Percentiles rank a stretch among this genome's conserved stretches.
Evolutionary conservation across 371 early-diverging fungal species (phyloP).

Genomic region (Nosema granulosis): DNA sequence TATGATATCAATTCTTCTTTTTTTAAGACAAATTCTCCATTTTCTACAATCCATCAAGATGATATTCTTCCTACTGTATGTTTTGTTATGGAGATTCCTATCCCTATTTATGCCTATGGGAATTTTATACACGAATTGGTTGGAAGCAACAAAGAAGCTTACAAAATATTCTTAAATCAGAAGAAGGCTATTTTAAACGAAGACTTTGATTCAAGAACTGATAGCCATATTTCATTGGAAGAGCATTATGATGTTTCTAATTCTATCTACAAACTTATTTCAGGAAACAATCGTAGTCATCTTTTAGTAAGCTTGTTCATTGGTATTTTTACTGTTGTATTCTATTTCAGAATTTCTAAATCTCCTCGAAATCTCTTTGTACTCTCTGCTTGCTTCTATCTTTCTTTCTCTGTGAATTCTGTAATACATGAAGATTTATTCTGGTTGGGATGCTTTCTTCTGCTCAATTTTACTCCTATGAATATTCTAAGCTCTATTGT

Average conservation of each 20-base stretch:
- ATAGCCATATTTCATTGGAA: not conserved
- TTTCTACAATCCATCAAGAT: conserved; percentile 61
- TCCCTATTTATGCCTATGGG: conserved; percentile 62
- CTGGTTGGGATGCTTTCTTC: conserved; percentile 20
- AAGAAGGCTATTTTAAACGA: conserved; percentile 30
- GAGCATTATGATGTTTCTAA: not conserved
- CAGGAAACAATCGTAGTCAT: not conserved
- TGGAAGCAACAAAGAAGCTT: conserved; percentile 6
- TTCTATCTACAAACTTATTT: conserved; percentile 13
- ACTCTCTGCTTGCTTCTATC: conserved; percentile 33
- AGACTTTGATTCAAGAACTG: not conserved
- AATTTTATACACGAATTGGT: conserved; percentile 59
- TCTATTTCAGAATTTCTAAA: conserved; percentile 4
- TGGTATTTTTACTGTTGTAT: not conserved
- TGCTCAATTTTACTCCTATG: conserved; percentile 13
- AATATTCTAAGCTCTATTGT: conserved; percentile 23
- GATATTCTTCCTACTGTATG: conserved; percentile 66
- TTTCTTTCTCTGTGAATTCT: conserved; percentile 46
- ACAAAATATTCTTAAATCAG: conserved; percentile 17
- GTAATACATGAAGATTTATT: conserved; percentile 49
- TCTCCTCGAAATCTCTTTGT: not conserved
- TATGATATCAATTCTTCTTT: conserved; percentile 22
- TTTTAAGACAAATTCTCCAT: not conserved
- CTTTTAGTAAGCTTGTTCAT: not conserved
- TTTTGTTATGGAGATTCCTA: conserved; percentile 55